phyloP scores from a whole-genome alignment of 2,329 filamentous ascomycete species.

The Coleophoma eucalyptorum region DNA sequence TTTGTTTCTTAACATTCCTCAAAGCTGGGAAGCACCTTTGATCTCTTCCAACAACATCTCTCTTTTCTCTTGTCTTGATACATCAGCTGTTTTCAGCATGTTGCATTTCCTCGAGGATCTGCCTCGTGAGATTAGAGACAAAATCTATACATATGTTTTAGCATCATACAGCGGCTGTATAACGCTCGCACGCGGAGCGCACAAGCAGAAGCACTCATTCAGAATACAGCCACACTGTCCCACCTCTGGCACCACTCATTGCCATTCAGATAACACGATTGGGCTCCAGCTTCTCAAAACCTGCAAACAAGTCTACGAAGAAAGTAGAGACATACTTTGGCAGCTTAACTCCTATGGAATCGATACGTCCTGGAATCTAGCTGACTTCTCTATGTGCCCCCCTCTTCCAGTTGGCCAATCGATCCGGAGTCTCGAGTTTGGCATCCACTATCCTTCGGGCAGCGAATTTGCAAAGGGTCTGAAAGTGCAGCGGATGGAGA shows the following conservation, averaged over 20 bases:
- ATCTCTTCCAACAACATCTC: neutral
- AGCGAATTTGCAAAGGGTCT: neutral
- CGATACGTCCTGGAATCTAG: neutral
- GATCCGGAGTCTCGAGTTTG: neutral
- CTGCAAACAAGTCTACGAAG: conserved; percentile 1
- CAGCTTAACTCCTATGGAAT: neutral
- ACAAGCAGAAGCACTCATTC: neutral
- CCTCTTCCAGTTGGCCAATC: neutral
- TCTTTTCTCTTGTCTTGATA: neutral
- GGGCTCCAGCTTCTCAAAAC: neutral
- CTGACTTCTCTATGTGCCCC: neutral
- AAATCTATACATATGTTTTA: neutral
- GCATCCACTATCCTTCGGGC: neutral
- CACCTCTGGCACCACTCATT: neutral
- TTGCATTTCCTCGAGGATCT: neutral
- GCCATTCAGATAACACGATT: neutral
- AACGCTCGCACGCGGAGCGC: neutral
- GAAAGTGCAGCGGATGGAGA: neutral
- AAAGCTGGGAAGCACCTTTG: neutral
- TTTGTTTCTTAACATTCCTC: neutral
- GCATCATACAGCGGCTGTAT: neutral
- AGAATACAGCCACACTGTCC: neutral
- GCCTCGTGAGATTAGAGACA: neutral
- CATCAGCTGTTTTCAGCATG: neutral
- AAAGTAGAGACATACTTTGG: neutral